Base-by-base conservation (phyloP, 2,329 filamentous ascomycete genomes). In the Pseudogymnoascus sp. region DNA sequence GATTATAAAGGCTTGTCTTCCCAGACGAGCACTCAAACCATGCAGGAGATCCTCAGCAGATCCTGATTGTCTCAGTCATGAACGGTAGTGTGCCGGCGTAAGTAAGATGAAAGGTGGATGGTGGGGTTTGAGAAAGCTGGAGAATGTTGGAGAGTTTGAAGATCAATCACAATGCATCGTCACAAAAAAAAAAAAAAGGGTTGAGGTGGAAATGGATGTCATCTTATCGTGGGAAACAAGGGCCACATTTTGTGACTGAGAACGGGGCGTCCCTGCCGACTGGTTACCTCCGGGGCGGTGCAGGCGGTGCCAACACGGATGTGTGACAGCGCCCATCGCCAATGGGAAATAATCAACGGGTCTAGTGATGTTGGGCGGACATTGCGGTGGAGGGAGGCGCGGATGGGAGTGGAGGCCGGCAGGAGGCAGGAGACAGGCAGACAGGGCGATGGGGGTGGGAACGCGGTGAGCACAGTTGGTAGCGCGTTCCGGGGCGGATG, bases 111-210 rank as follows among this genome's bases (percentile, higher is more conserved):
- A 57, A 57, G 48, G 48, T 57, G 48, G 48, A 16, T 57, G 48
- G 10, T 5, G 28, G 25, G 23, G 48, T 19, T 34, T 57, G 48
- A 34, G 48, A 57, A 57, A 19, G 7, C 19, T 19, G 48, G n/a
- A 57, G 28, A 57, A 57, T 57, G 8, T 57, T 57, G 25, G 10
- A 25, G 28, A 19, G 48, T 57, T n/a, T 57, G 48, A 57, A 57
- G 48, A 57, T 57, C 48, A 57, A 57, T 34, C 48, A 34, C 48
- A 4, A 57, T 57, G n/a, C n/a, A 1, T 34, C 10, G n/a, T 31
- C 48, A 57, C 25, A 57, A 34, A 57, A 57, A 54, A 48, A 48
- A n/a, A 51, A 51, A 34, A 57, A 57, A 57, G 48, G 48, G 48
- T 57, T 13, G 48, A 57, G 48, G 48, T 57, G 48, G 48, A 57